A percentile compares a stretch with the other conserved stretches of the same genome.
Evolutionary conservation across 805 yeast species (phyloP).

Genomic region (Zygoascus bituminiphila): DNA sequence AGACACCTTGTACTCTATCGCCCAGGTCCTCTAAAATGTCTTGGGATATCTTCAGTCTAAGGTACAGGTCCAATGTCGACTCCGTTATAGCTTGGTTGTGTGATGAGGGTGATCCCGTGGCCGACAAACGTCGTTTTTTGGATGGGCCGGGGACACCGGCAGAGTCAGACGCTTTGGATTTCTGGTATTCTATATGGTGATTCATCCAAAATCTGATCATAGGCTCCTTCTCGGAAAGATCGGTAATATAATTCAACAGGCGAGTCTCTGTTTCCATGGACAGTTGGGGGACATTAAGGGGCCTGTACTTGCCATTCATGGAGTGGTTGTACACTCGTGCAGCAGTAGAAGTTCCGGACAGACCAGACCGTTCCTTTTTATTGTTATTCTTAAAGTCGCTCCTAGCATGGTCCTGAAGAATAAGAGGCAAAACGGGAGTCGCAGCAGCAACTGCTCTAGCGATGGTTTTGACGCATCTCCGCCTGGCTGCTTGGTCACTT

Average conservation of each 20-base stretch:
- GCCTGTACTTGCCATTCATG: neutral
- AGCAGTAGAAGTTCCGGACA: constrained; percentile 1
- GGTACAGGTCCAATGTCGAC: constrained; percentile 11
- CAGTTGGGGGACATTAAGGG: constrained; percentile 9
- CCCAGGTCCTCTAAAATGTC: constrained; percentile 23
- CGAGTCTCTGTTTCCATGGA: constrained; percentile 16
- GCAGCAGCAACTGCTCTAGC: constrained; percentile 20
- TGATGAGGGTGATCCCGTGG: neutral
- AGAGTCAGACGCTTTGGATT: constrained; percentile 1
- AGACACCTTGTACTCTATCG: constrained; percentile 25
- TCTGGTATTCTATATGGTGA: constrained; percentile 16
- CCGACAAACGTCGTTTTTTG: neutral
- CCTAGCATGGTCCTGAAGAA: constrained; percentile 17
- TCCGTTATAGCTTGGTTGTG: neutral
- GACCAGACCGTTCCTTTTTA: neutral
- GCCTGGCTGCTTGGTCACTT: constrained; percentile 23
- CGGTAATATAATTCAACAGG: constrained; percentile 14
- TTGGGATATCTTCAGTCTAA: constrained; percentile 17
- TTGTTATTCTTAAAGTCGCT: neutral
- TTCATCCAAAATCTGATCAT: constrained; percentile 20
- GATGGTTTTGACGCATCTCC: constrained; percentile 18
- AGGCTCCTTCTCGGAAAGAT: constrained; percentile 19
- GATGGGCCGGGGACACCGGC: neutral
- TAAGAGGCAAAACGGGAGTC: constrained; percentile 20
- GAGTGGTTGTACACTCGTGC: neutral